Conservation (phyloP, 192 early-diverging fungal species). For the Gamsiella multidivaricata region DNA sequence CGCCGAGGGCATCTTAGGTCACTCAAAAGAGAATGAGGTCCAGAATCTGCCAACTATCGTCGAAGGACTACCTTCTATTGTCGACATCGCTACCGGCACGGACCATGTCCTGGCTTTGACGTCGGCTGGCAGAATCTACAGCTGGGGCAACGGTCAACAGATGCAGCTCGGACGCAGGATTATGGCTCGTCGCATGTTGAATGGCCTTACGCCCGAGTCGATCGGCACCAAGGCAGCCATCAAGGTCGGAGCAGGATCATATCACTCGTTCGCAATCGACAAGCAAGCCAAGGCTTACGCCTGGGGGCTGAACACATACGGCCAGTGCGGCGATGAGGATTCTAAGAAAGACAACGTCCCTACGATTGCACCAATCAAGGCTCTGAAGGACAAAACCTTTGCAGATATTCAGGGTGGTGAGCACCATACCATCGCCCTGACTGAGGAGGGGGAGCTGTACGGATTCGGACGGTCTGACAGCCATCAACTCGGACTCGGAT, state of each 20-base stretch:
- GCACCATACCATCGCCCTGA: constrained; percentile 85
- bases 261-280: constrained; percentile 86
- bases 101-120: constrained; percentile 88
- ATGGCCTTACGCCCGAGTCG: constrained; percentile 68
- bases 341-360: constrained; percentile 59
- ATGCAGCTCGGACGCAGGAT: constrained; percentile 89
- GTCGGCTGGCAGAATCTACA: constrained; percentile 78
- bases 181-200: constrained; percentile 76
- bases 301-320: constrained; percentile 93
- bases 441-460: constrained; percentile 76
- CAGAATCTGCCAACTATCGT: constrained; percentile 71
- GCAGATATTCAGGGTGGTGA: constrained; percentile 79
- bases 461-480: constrained; percentile 89
- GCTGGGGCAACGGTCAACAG: constrained; percentile 92
- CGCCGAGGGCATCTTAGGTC: constrained; percentile 88
- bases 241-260: constrained; percentile 80
- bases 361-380: constrained; percentile 66
- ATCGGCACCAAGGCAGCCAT: constrained; percentile 67
- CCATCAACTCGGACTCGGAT: constrained; percentile 80
- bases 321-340: constrained; percentile 77
- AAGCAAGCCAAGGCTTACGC: constrained; percentile 72
- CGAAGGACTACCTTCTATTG: constrained; percentile 67
- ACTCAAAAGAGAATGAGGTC: constrained; percentile 70
- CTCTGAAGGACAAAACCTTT: constrained; percentile 60
- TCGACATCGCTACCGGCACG: constrained; percentile 82